phyloP scores from a whole-genome alignment of 495 filamentous ascomycete genomes.

The Talaromyces liani region DNA sequence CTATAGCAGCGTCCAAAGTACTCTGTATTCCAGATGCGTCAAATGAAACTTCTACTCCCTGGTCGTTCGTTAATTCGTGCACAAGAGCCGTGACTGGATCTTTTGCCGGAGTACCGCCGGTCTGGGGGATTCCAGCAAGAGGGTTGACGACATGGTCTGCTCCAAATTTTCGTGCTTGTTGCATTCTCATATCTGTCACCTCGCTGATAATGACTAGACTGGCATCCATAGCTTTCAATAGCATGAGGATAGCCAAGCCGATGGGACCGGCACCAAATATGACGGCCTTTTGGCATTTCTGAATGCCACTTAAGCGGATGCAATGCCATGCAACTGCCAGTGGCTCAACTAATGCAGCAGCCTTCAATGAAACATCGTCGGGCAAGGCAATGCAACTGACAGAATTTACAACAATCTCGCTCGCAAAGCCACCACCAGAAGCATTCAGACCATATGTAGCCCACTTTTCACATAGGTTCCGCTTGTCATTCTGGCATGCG shows the following conservation, averaged over 20 bases:
- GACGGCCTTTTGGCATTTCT: slow-evolving; percentile 41
- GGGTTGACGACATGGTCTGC: neutral
- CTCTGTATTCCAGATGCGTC: neutral
- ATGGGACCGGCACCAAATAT: slow-evolving; percentile 58
- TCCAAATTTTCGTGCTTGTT: neutral
- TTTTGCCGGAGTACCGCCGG: neutral
- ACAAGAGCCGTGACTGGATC: neutral
- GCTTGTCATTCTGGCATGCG: neutral
- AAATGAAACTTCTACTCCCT: neutral
- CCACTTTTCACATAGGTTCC: neutral
- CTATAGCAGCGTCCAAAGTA: neutral
- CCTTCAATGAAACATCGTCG: too few relatives aligned
- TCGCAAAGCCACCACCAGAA: slow-evolving; percentile 46
- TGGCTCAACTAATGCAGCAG: slow-evolving; percentile 39
- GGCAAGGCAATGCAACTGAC: neutral
- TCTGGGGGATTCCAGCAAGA: neutral
- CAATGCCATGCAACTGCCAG: slow-evolving; percentile 61
- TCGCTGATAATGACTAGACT: slow-evolving; percentile 52
- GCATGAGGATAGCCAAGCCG: slow-evolving; percentile 53
- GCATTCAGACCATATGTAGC: neutral
- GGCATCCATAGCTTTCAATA: slow-evolving; percentile 40
- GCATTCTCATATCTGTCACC: slow-evolving; percentile 20
- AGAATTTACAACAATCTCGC: slow-evolving; percentile 38
- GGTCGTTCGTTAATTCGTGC: neutral
- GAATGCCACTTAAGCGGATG: slow-evolving; percentile 45